Percentiles rank a stretch among this genome's conserved stretches.
These are phyloP conservation scores for Lactifluus echinatus DNA, from an alignment of 768 basidiomycete genomes.

Conservation along the genomic window DNA sequence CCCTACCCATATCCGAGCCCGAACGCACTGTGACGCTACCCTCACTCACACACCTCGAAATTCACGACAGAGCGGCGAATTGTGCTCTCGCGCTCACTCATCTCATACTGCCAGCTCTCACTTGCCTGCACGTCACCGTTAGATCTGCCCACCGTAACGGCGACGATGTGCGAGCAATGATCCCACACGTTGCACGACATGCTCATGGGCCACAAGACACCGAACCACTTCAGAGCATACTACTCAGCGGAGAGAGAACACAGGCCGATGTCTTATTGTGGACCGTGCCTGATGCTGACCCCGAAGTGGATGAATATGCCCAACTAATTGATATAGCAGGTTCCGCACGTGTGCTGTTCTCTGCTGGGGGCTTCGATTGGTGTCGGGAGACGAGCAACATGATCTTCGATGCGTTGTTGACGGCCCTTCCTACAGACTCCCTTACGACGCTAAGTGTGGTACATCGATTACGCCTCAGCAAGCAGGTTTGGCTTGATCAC, in stretches of 20 bases:
- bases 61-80: background rate
- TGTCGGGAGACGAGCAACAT: fast-evolving
- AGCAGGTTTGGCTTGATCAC: background rate
- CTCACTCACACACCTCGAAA: background rate
- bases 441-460: background rate
- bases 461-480: background rate
- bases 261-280: no score
- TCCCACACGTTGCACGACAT: background rate
- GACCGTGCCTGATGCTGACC: background rate
- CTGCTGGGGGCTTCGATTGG: background rate
- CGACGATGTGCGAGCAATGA: background rate
- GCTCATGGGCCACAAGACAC: background rate
- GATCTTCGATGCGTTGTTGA: background rate
- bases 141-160: background rate
- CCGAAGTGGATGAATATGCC: background rate
- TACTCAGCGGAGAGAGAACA: no score
- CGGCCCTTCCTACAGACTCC: background rate
- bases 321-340: no score
- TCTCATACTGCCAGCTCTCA: constrained; percentile 2
- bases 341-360: background rate
- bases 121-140: background rate
- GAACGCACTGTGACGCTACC: background rate
- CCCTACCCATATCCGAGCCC: background rate
- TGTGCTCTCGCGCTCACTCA: background rate
- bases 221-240: background rate